phyloP scores from a whole-genome alignment of 305 asterid genomes.

The Fraxinus greggii region DNA sequence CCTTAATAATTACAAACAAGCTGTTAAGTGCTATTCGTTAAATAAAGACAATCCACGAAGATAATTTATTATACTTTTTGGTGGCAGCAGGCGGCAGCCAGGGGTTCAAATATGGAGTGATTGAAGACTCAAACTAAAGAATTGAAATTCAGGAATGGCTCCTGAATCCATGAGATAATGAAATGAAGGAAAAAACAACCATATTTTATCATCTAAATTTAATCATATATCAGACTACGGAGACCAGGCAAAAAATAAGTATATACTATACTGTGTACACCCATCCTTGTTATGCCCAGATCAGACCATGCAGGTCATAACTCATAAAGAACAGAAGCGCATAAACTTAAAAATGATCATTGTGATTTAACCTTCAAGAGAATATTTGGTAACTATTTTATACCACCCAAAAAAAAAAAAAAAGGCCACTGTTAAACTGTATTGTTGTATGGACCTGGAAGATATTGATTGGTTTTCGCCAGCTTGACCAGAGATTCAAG shows the following conservation, averaged over 20 bases:
- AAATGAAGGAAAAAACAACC: neutral
- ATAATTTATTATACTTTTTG: conserved; percentile 1
- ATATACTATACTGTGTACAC: neutral
- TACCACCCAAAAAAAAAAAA: neutral
- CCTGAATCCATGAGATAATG: neutral
- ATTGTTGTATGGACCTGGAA: neutral
- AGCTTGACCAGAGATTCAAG: neutral
- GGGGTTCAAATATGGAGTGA: neutral
- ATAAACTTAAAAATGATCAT: conserved; percentile 12
- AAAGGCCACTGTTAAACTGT: neutral
- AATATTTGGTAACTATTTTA: neutral
- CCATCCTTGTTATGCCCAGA: neutral
- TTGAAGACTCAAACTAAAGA: neutral
- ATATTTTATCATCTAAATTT: neutral
- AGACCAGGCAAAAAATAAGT: neutral
- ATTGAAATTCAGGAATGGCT: neutral
- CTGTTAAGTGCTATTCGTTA: conserved; percentile 13
- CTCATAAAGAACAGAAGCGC: neutral
- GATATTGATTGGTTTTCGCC: neutral
- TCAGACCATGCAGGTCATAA: neutral
- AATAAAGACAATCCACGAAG: conserved; percentile 6
- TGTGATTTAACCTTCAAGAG: neutral
- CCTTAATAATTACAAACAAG: conserved; percentile 45
- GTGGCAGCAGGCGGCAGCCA: neutral
- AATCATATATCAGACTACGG: neutral